Conservation (phyloP, 176 grass and related monocot genomes). For the Zoysia japonica region DNA sequence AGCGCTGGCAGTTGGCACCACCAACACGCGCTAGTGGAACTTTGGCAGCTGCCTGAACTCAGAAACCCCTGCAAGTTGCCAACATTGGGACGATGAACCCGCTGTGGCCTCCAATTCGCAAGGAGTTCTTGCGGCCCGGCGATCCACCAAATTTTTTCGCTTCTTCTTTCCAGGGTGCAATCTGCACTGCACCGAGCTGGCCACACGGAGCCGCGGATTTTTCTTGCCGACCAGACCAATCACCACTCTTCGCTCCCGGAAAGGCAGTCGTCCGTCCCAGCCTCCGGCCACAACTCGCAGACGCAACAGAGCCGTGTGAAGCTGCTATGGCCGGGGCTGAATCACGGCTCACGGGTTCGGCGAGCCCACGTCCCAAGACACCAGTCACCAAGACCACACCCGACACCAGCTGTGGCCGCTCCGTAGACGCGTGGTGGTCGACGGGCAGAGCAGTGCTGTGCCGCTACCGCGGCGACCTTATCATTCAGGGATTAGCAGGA, state of each 20-base stretch:
- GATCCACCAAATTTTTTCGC: constrained; percentile 17
- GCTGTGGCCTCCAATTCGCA: constrained; percentile 14
- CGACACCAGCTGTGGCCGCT: constrained; percentile 40
- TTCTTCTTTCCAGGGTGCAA: not conserved
- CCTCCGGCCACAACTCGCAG: no score
- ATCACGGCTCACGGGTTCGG: not conserved
- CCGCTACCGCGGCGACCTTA: no score
- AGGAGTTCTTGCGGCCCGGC: not conserved
- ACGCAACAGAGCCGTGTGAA: not conserved
- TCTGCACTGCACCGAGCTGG: constrained; percentile 16
- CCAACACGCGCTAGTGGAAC: not conserved
- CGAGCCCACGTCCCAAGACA: not conserved
- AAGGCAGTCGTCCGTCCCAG: not conserved
- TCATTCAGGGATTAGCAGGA: not conserved
- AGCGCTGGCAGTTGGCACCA: not conserved
- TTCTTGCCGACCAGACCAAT: constrained; percentile 1
- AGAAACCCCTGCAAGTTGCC: constrained; percentile 3
- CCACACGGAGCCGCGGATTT: constrained; percentile 33
- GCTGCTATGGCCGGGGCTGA: not conserved
- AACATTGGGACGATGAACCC: not conserved
- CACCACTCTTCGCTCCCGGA: constrained; percentile 10
- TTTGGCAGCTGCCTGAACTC: constrained; percentile 21
- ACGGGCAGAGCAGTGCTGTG: not conserved
- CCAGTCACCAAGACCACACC: not conserved
- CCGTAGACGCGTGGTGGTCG: constrained; percentile 23